A percentile compares a stretch with the other conserved stretches of the same genome.
phyloP scores from a whole-genome alignment of 176 grass and related monocot species.

The Triticum aestivum region IWGSC_CS_RefSeq_v2.1 NC_057794.1:585953745-585954244 shows the following conservation, averaged over 20 bases:
- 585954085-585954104: no score
- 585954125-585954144: no score
- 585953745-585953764: no score
- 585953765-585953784: no score
- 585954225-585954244: no score
- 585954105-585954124: no score
- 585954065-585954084: no score
- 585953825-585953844: constrained; percentile 67
- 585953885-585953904: neutral
- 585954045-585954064: no score
- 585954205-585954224: no score
- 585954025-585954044: neutral
- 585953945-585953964: neutral
- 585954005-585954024: neutral
- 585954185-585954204: no score
- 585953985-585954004: neutral
- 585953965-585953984: neutral
- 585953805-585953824: constrained; percentile 82
- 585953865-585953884: constrained; percentile 61
- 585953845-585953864: constrained; percentile 77
- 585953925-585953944: neutral
- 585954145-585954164: no score
- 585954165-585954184: no score
- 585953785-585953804: constrained; percentile 50
- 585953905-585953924: neutral